phyloP scores from a whole-genome alignment of 2,329 filamentous ascomycete species.

The Chrysoporthe austroafricana region DNA sequence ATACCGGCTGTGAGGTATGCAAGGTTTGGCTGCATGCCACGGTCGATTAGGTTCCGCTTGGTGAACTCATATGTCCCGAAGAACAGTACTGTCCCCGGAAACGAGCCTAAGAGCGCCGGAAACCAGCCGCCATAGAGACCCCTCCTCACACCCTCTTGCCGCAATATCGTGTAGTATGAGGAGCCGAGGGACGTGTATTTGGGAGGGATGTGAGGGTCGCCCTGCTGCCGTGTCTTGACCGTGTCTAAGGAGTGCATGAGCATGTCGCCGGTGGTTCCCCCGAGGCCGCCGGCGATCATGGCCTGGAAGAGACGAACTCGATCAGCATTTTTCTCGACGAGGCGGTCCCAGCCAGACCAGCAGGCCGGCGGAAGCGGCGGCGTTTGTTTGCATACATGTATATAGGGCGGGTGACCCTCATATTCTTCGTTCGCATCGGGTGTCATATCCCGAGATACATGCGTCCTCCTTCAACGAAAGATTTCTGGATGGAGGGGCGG shows the following conservation, averaged over 20 bases:
- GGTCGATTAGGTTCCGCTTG: slow-evolving; percentile 86
- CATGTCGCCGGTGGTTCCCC: slow-evolving; percentile 92
- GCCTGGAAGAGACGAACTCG: slow-evolving; percentile 55
- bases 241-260: slow-evolving; percentile 99
- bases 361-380: slow-evolving; percentile 14
- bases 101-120: slow-evolving; percentile 88
- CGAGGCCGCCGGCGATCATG: slow-evolving; percentile 93
- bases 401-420: slow-evolving; percentile 63
- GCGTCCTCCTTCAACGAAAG: slow-evolving; percentile 15
- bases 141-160: slow-evolving; percentile 84
- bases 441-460: slow-evolving; percentile 36
- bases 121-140: slow-evolving; percentile 94
- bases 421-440: slow-evolving; percentile 48
- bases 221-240: slow-evolving; percentile 97
- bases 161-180: slow-evolving; percentile 90
- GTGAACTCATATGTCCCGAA: slow-evolving; percentile 97
- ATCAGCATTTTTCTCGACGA: slow-evolving; percentile 25
- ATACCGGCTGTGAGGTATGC: slow-evolving; percentile 84
- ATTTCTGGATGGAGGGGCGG: slow-evolving; percentile 10
- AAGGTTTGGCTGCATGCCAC: slow-evolving; percentile 78
- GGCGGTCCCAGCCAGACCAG: slow-evolving; percentile 8
- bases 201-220: slow-evolving; percentile 88
- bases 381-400: slow-evolving; percentile 57
- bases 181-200: slow-evolving; percentile 90
- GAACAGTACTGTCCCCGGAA: slow-evolving; percentile 91